Base-by-base conservation (phyloP, 345 rosid genomes). In the Acer saccharum region DNA sequence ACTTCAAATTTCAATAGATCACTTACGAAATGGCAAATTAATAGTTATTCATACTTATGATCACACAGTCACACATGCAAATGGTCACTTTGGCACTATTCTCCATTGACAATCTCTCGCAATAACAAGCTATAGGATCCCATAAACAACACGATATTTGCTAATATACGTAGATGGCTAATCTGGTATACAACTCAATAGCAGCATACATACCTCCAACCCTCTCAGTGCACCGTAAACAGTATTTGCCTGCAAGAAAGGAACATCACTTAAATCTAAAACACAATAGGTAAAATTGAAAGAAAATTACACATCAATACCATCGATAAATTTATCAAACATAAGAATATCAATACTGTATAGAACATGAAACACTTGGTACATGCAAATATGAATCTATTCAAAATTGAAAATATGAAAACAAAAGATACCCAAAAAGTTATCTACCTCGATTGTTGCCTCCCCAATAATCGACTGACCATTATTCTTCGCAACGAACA, bases 221-320 rank as follows among this genome's bases (percentile, higher is more conserved):
- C 97, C 98, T 67, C 97, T 86, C 80, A 94, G 82, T 7, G 98
- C 98, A 74, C 98, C 98, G 87, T 85, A 91, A 2, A 93, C 84
- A 52, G 97, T 92, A 79, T 89, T 93, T 68, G 97, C 97, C 98
- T 93, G 89, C 86, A 83, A 78, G 48, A 79, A 78, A 69, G 65
- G 48, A 72, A 29, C 16, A 39, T 20, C 39, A 35, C 39, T 35
- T 35, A 35, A 35, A 35, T 3, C 39, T 35, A 35, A 35, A 35
- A 35, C 39, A 35, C 39, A 35, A 35, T 35, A 35, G 39, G 39
- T 35, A 35, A 35, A 35, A 35, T 35, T 35, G 39, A 35, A 35
- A 35, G 6, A 43, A 43, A 43, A 43, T 43, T 43, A 43, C 9
- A 9, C 46, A 43, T 43, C 46, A 8, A 43, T 43, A 43, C 7